Evolutionary conservation across 2,329 filamentous ascomycete genomes (phyloP), one percentile per base, ranked within the genome.

Genomic region (Aphanoascus verrucosus): DNA sequence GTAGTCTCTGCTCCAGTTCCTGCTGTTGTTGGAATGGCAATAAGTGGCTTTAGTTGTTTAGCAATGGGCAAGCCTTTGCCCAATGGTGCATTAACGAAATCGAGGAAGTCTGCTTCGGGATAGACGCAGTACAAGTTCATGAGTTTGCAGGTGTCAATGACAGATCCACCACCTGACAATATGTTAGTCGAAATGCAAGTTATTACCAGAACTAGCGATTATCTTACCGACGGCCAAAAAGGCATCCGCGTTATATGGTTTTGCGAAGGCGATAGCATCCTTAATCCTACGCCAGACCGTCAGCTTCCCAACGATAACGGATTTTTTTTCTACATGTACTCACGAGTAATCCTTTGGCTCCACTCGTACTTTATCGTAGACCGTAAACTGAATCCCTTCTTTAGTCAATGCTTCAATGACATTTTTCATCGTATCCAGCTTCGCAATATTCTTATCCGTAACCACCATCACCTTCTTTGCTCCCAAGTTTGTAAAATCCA

Each of bases 141-240:
- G 54, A 98, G 78, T 72, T 98, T 98, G 52, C 93, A 91, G 0
- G 93, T 98, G 71, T 98, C 93, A 61, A 98, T 98, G 60, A 97
- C 93, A 38, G 88, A 94, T 37, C 93, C 93, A 61, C 89, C 84
- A 15, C 79, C 69, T 72, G 6, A 37, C 20, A 52, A 11, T 35
- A 12, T 37, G 15, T 55, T 56, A 63, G 56, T n/a, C 6, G 17
- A 20, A 37, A 5, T 28, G 12, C 40, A 23, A 23, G 12, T 14
- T 23, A 17, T 9, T 23, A 34, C n/a, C 5, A 17, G 2, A 15
- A 17, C 14, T 3, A 19, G 15, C 1, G 3, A 6, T 15, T 53
- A 55, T 63, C 67, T 43, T 56, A 72, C 86, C 93, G 14, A 98
- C 93, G 19, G 93, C 93, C 14, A 98, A 77, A 67, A 94, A 96